phyloP scores from a whole-genome alignment of 2,329 filamentous ascomycete species.

The Sporothrix inflata region DNA sequence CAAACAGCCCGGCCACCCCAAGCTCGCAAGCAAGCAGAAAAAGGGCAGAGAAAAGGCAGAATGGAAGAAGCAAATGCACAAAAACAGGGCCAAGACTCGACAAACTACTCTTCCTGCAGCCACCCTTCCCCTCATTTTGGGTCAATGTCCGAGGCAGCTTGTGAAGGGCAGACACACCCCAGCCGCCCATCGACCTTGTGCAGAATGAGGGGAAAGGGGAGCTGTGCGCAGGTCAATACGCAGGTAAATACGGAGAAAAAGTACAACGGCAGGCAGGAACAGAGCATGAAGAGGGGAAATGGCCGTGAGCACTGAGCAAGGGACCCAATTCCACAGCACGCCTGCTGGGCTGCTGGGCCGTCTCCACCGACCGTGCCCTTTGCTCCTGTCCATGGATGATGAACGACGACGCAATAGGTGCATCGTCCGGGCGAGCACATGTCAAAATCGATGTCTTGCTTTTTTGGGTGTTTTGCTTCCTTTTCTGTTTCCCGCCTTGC shows the following conservation, averaged over 20 bases:
- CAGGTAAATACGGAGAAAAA: too few relatives aligned
- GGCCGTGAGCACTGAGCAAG: too few relatives aligned
- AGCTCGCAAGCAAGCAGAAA: neutral
- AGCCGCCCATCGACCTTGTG: neutral
- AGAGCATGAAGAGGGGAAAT: neutral
- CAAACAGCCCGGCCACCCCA: neutral
- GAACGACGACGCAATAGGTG: conserved; percentile 10
- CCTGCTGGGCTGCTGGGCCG: neutral
- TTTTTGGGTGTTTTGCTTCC: neutral
- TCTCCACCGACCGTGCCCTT: neutral
- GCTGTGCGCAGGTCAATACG: neutral
- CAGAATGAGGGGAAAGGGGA: neutral
- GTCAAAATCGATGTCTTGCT: neutral
- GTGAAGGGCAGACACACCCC: neutral
- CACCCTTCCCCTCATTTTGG: conserved; percentile 13
- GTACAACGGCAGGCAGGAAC: too few relatives aligned
- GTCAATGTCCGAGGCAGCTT: conserved; percentile 23
- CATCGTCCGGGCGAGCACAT: conserved; percentile 15
- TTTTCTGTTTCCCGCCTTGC: neutral
- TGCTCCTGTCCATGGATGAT: neutral
- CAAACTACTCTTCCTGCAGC: neutral
- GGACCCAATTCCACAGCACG: neutral
- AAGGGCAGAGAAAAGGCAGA: neutral
- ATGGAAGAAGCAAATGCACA: neutral
- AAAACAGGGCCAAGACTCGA: neutral